Base-by-base conservation (phyloP, 148 eudicot genomes). In the Gaultheria prostrata region DNA sequence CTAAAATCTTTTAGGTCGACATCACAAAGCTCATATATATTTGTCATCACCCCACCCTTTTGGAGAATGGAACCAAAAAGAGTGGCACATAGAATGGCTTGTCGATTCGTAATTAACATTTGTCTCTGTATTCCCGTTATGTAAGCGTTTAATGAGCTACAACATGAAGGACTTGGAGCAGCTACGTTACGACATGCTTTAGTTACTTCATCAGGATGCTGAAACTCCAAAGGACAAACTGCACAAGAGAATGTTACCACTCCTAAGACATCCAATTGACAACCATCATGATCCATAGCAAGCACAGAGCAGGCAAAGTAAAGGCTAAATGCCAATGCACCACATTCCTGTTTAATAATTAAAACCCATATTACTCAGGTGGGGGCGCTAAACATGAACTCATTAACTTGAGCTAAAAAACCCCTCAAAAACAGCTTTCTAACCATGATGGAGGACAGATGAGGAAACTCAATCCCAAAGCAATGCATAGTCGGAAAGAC, bases 11-110 rank as follows among this genome's bases (percentile, higher is more conserved):
- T 95, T 79, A 97, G 72, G 85, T 95, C 95, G 74, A 97, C 95
- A 85, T 94, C 99, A 91, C 99, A 97, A 84, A 97, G 99, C 80
- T 92, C 92, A 85, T 94, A 97, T 65, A 97, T 81, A 85, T 97
- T 90, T 79, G 95, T 86, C 96, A 92, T 90, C 46, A 97, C 98
- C 75, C 98, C 99, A 53, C 90, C 98, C 65, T 95, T 93, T 85
- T 86, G 91, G 85, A 97, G 89, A 90, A 93, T 89, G 48, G 90
- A 91, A 24, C 95, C 99, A 78, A 97, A 92, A 74, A 89, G 85
- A 39, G 93, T 89, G 18, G 99, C 92, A 92, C 99, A 97, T 51
- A 94, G 83, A 70, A 97, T 94, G n/a, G 99, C 98, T 87, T 97
- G 99, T 77, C 87, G 89, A 88, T 97, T 97, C 30, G 99, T 97